phyloP scores from a whole-genome alignment of 371 early-diverging fungal genomes.

The Circinella minor region DNA sequence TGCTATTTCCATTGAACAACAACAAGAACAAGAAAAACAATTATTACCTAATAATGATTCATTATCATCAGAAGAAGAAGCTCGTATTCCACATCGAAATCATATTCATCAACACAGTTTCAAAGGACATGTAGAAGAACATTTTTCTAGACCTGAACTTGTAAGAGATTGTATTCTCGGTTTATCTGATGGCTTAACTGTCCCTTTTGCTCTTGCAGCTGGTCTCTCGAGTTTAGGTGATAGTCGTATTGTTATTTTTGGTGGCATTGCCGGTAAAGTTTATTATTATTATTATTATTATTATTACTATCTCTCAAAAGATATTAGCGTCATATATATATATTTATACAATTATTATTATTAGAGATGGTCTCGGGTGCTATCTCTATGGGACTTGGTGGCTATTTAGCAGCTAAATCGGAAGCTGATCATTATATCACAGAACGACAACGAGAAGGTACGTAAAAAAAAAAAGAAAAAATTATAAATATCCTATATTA shows the following conservation, averaged over 20 bases:
- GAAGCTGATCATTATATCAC: conserved; percentile 75
- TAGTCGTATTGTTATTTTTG: conserved; percentile 66
- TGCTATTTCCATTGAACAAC: not conserved
- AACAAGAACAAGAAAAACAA: not conserved
- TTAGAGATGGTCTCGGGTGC: conserved; percentile 68
- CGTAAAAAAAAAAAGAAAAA: not conserved
- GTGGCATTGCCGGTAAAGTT: conserved; percentile 63
- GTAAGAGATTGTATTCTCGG: conserved; percentile 71
- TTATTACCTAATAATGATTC: not conserved
- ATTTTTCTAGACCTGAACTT: conserved; percentile 69
- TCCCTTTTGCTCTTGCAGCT: conserved; percentile 80
- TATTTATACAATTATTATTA: not conserved
- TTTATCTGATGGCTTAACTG: conserved; percentile 75
- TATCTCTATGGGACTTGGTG: conserved; percentile 68
- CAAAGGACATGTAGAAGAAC: conserved; percentile 61
- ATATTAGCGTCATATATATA: too few relatives aligned
- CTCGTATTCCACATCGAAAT: conserved; percentile 44
- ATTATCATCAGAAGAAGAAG: conserved; percentile 7
- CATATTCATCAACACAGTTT: conserved; percentile 23
- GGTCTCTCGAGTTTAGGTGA: conserved; percentile 68
- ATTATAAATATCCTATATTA: too few relatives aligned
- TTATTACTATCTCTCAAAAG: too few relatives aligned
- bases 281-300: not conserved
- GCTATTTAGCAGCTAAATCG: conserved; percentile 69
- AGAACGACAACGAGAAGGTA: conserved; percentile 63